Percentiles rank a stretch among this genome's conserved stretches.
These are phyloP conservation scores for Mucor indicus DNA, from an alignment of 371 early-diverging fungal species.

Conservation along the genomic window DNA sequence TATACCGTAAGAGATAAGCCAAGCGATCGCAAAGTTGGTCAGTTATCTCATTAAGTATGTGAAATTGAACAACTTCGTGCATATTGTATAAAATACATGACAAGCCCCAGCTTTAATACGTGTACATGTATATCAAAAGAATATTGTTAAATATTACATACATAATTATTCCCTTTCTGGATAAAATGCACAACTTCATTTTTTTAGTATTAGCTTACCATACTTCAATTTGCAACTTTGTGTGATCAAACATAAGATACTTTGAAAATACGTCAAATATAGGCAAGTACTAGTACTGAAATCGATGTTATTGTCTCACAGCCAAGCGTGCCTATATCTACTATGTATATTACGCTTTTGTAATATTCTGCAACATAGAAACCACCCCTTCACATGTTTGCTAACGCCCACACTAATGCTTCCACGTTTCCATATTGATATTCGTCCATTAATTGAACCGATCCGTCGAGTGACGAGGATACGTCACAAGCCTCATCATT, in stretches of 20 bases:
- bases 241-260: slow-evolving; percentile 47
- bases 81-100: slow-evolving; percentile 58
- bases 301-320: too few relatives aligned
- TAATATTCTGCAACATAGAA: slow-evolving; percentile 37
- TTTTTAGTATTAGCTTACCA: slow-evolving; percentile 31
- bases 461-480: neutral
- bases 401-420: slow-evolving; percentile 38
- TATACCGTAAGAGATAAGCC: slow-evolving; percentile 26
- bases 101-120: slow-evolving; percentile 47
- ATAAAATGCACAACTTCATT: too few relatives aligned
- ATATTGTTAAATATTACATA: neutral
- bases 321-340: too few relatives aligned
- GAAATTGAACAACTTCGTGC: slow-evolving; percentile 42
- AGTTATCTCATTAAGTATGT: slow-evolving; percentile 14
- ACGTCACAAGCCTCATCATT: slow-evolving; percentile 12
- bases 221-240: slow-evolving; percentile 47
- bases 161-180: too few relatives aligned
- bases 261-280: slow-evolving; percentile 48
- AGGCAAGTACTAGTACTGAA: slow-evolving; percentile 38
- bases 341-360: slow-evolving; percentile 26
- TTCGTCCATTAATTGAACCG: slow-evolving; percentile 19
- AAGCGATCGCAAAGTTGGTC: slow-evolving; percentile 22
- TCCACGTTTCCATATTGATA: slow-evolving; percentile 28
- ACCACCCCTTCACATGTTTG: slow-evolving; percentile 50
- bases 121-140: neutral